These are phyloP conservation scores for Jaltomata sinuosa DNA, from an alignment of 257 asterid genomes.

Conservation along the genomic window DNA sequence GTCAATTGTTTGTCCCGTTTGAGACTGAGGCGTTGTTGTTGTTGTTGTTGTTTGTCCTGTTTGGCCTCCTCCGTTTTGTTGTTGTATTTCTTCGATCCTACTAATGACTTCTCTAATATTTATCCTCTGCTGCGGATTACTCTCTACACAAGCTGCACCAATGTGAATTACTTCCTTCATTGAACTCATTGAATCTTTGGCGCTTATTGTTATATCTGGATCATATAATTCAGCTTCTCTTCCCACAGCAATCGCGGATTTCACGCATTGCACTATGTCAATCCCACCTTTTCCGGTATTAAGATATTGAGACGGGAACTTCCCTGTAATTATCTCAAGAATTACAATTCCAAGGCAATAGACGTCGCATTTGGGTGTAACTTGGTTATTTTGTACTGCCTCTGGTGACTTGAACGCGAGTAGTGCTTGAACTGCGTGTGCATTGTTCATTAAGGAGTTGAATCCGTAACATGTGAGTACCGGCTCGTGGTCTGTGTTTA, in stretches of 20 bases:
- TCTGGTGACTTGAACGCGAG: conserved; percentile 67
- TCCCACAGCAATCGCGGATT: conserved; percentile 42
- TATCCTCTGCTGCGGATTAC: conserved; percentile 35
- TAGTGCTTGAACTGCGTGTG: conserved; percentile 38
- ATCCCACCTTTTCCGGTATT: conserved; percentile 47
- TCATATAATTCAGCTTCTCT: conserved; percentile 36
- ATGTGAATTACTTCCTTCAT: conserved; percentile 40
- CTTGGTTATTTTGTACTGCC: conserved; percentile 21
- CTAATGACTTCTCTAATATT: conserved; percentile 44
- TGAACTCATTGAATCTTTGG: conserved; percentile 3
- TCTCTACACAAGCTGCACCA: conserved; percentile 56
- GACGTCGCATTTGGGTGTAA: conserved; percentile 64
- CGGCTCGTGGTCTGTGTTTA: conserved; percentile 41
- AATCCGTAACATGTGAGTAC: conserved; percentile 55
- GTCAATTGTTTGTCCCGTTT: conserved; percentile 5
- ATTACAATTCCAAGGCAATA: conserved; percentile 63
- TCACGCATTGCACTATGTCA: conserved; percentile 54
- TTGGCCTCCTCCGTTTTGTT: background rate
- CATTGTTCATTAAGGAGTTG: conserved; percentile 22
- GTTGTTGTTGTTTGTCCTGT: background rate
- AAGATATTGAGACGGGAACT: conserved; percentile 40
- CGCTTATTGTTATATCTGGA: conserved; percentile 29
- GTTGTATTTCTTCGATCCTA: conserved; percentile 32
- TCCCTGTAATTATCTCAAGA: conserved; percentile 72
- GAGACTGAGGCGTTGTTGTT: conserved; percentile 5